Conservation (phyloP, 257 asterid genomes). For the Solanum etuberosum region DNA sequence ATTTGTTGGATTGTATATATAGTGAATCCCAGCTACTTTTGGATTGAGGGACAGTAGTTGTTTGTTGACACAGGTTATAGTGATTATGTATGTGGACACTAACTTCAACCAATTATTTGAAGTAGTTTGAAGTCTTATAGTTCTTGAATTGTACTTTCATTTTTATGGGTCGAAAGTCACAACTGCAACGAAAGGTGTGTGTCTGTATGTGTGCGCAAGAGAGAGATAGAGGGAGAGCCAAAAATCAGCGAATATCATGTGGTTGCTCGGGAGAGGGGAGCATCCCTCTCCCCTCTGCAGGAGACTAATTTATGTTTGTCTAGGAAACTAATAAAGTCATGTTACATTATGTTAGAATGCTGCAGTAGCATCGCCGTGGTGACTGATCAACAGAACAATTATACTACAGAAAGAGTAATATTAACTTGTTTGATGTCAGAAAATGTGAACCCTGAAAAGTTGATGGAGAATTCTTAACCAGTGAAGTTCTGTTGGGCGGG, state of each 20-base stretch:
- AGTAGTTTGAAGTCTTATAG: background rate
- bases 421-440: background rate
- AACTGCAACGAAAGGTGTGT: background rate
- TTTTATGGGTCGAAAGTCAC: background rate
- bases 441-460: background rate
- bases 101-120: background rate
- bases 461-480: background rate
- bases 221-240: background rate
- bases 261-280: background rate
- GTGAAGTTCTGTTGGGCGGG: background rate
- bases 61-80: background rate
- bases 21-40: background rate
- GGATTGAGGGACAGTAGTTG: background rate
- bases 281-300: background rate
- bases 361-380: background rate
- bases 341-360: background rate
- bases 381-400: background rate
- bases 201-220: background rate
- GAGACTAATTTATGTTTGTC: background rate
- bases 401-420: background rate
- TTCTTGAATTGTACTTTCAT: background rate
- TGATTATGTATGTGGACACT: background rate
- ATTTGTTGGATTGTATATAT: background rate
- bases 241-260: background rate
- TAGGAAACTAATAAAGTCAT: background rate